These are phyloP conservation scores for Aspergillus leporis DNA, from an alignment of 495 filamentous ascomycete genomes.

Conservation along the genomic window DNA sequence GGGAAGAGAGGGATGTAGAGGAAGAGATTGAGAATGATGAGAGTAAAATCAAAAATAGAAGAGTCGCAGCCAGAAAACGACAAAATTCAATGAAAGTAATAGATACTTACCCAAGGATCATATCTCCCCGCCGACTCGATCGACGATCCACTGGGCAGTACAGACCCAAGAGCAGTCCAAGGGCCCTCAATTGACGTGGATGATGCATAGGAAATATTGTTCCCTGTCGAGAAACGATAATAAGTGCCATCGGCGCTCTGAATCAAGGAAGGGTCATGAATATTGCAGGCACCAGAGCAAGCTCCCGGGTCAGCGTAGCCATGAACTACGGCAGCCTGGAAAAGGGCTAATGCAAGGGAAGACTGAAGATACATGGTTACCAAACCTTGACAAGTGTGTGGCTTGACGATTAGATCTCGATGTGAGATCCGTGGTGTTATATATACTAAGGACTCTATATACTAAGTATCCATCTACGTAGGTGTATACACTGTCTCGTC, in stretches of 20 bases:
- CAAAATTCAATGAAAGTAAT: too few relatives aligned
- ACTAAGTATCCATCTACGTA: neutral
- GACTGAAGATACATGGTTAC: neutral
- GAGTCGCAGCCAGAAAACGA: too few relatives aligned
- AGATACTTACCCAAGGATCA: slow-evolving; percentile 63
- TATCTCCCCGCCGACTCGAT: slow-evolving; percentile 61
- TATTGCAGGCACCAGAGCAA: slow-evolving; percentile 60
- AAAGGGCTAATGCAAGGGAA: neutral
- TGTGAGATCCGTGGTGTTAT: neutral
- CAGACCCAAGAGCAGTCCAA: slow-evolving; percentile 63
- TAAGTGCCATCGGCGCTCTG: slow-evolving; percentile 64
- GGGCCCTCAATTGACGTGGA: slow-evolving; percentile 62
- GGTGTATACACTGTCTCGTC: neutral
- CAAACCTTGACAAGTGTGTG: neutral
- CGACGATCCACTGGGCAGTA: slow-evolving; percentile 57
- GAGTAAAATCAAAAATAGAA: too few relatives aligned
- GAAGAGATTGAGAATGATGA: too few relatives aligned
- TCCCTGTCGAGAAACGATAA: slow-evolving; percentile 73
- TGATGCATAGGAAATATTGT: slow-evolving; percentile 62
- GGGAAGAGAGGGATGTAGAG: slow-evolving; percentile 9
- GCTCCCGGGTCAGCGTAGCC: slow-evolving; percentile 55
- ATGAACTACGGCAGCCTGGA: slow-evolving; percentile 26
- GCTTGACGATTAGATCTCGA: neutral
- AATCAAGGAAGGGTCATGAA: slow-evolving; percentile 68
- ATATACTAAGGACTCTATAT: neutral